These are phyloP conservation scores for Euryodendron excelsum DNA, from an alignment of 148 eudicot species.

Conservation along the genomic window DNA sequence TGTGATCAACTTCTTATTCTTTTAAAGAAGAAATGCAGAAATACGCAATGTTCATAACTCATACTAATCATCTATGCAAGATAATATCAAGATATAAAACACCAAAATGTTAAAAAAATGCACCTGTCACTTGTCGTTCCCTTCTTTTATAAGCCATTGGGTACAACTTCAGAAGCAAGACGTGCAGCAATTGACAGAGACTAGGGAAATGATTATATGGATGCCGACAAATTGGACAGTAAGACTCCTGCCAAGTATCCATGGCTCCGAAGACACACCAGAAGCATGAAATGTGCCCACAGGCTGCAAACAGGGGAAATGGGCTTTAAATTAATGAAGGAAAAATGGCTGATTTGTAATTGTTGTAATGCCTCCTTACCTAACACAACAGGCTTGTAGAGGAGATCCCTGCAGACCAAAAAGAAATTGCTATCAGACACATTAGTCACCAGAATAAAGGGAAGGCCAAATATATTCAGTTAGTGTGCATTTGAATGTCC, in stretches of 20 bases:
- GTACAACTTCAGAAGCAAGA: slow-evolving; percentile 57
- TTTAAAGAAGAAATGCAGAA: too few species aligned
- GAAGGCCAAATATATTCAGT: neutral
- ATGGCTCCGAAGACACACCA: slow-evolving; percentile 65
- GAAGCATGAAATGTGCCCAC: slow-evolving; percentile 78
- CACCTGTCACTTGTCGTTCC: slow-evolving; percentile 56
- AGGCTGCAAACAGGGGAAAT: slow-evolving; percentile 44
- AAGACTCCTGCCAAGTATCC: slow-evolving; percentile 37
- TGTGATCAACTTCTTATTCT: too few species aligned
- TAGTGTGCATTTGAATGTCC: neutral
- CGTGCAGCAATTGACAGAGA: slow-evolving; percentile 55
- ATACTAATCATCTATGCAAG: neutral
- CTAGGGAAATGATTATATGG: slow-evolving; percentile 67
- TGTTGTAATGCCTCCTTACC: slow-evolving; percentile 27
- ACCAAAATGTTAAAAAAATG: neutral
- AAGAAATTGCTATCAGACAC: neutral
- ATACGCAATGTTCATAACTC: too few species aligned
- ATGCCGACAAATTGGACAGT: slow-evolving; percentile 64
- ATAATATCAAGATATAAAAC: neutral
- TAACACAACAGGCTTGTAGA: slow-evolving; percentile 61
- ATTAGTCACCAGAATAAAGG: neutral
- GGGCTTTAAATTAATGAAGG: neutral
- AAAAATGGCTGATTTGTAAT: neutral
- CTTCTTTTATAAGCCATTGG: slow-evolving; percentile 54
- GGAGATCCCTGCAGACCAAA: slow-evolving; percentile 4